Percentiles rank a stretch among this genome's conserved stretches.
Conservation (phyloP, 805 yeast species). For the Zygosaccharomyces lentus region DNA sequence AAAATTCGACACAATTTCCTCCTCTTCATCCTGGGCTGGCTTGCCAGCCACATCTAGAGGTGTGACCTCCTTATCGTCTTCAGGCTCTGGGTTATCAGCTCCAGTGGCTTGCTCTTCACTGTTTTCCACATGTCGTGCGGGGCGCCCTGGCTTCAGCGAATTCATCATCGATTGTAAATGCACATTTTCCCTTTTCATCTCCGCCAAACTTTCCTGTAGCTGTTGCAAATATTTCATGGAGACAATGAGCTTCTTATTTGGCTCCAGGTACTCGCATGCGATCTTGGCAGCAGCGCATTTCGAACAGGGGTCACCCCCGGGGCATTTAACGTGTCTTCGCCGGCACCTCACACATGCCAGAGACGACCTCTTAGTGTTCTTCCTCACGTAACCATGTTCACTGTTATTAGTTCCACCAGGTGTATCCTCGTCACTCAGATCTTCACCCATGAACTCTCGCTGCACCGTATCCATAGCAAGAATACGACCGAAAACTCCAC, state of each 20-base stretch:
- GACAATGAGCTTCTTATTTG: slow-evolving; percentile 66
- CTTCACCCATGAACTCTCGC: slow-evolving; percentile 1
- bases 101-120: background rate
- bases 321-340: slow-evolving; percentile 68
- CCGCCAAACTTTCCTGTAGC: slow-evolving; percentile 62
- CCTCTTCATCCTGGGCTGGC: slow-evolving; percentile 15
- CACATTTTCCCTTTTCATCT: slow-evolving; percentile 62
- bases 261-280: slow-evolving; percentile 66
- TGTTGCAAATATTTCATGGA: slow-evolving; percentile 65
- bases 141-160: background rate
- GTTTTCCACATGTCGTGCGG: background rate
- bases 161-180: slow-evolving; percentile 40
- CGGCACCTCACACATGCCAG: slow-evolving; percentile 61
- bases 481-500: background rate
- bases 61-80: background rate
- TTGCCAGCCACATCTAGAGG: background rate
- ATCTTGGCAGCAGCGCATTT: slow-evolving; percentile 54
- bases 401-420: background rate
- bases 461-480: background rate
- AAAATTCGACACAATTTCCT: slow-evolving; percentile 65
- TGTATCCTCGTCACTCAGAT: slow-evolving; percentile 7
- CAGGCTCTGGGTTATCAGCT: background rate
- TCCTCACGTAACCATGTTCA: slow-evolving; percentile 10
- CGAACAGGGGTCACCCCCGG: slow-evolving; percentile 70
- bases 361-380: slow-evolving; percentile 22